Evolutionary conservation across 306 rosid species (phyloP), one percentile per base, ranked within the genome.

Genomic region (Spatholobus suberectus): DNA sequence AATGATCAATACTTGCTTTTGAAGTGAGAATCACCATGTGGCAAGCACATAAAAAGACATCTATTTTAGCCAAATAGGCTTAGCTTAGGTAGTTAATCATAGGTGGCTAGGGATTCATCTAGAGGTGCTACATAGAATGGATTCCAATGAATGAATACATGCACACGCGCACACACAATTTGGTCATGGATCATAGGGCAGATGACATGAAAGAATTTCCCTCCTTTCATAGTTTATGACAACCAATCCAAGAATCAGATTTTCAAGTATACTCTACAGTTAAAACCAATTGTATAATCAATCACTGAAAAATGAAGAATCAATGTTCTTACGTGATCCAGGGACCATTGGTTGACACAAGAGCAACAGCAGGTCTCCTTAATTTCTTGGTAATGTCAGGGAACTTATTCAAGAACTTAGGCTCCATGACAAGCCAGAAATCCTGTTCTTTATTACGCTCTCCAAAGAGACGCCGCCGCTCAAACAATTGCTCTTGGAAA

Each of bases 391-490:
- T 89, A 80, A 96, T 88, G 73, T 81, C 83, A 13, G 98, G 99
- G 87, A 96, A 96, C 78, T 73, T 92, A 32, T 96, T 98, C 94
- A 96, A 85, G 90, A 96, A 96, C 84, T 90, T 94, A 21, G 99
- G 99, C 84, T 96, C 99, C 46, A 96, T 68, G 86, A 94, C 99
- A 49, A 94, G 96, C 98, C 99, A 96, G 89, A 92, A 96, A 71
- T 96, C 97, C 75, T 88, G 95, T 84, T 94, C 97, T 69, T 78
- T 89, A 82, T 88, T 44, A 38, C 94, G 89, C 87, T 94, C 98
- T 26, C 72, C 88, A 70, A 63, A 94, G 80, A 49, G 5, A 9
- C 98, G 92, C 58, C 73, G 97, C 81, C 97, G 77, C 89, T 96
- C 98, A 29, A 79, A 94, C 58, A 96, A 46, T 1, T 71, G 90